A percentile compares a stretch with the other conserved stretches of the same genome.
These are phyloP conservation scores for Styphnolobium japonicum DNA, from an alignment of 306 rosid species.

Conservation along the genomic window DNA sequence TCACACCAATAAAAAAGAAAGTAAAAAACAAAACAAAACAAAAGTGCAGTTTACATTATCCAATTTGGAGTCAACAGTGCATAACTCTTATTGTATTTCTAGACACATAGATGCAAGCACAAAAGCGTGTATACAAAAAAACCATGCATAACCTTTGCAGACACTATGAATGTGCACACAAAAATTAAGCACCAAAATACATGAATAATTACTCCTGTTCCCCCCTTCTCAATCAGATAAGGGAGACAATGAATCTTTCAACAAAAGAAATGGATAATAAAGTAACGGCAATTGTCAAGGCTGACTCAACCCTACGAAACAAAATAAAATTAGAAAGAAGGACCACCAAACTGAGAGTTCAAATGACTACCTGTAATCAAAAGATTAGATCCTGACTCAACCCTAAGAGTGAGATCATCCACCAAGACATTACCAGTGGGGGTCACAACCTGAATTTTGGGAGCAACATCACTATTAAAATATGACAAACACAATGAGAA, in stretches of 20 bases:
- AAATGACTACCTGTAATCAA: constrained; percentile 74
- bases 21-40: neutral
- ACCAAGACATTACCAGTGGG: constrained; percentile 83
- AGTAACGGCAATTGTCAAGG: neutral
- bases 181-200: neutral
- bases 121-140: neutral
- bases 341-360: neutral
- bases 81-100: neutral
- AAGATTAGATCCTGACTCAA: constrained; percentile 78
- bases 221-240: neutral
- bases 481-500: constrained; percentile 4
- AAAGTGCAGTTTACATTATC: neutral
- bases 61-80: neutral
- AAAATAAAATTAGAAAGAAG: neutral
- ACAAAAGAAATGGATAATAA: constrained; percentile 4
- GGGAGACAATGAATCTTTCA: neutral
- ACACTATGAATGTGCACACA: neutral
- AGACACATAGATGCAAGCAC: neutral
- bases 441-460: constrained; percentile 70
- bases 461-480: constrained; percentile 22
- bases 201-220: neutral
- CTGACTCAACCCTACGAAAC: neutral
- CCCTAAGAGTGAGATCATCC: constrained; percentile 66
- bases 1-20: neutral
- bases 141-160: neutral